Conservation (phyloP, 495 filamentous ascomycete species). For the Penicillium paradoxum region DNA sequence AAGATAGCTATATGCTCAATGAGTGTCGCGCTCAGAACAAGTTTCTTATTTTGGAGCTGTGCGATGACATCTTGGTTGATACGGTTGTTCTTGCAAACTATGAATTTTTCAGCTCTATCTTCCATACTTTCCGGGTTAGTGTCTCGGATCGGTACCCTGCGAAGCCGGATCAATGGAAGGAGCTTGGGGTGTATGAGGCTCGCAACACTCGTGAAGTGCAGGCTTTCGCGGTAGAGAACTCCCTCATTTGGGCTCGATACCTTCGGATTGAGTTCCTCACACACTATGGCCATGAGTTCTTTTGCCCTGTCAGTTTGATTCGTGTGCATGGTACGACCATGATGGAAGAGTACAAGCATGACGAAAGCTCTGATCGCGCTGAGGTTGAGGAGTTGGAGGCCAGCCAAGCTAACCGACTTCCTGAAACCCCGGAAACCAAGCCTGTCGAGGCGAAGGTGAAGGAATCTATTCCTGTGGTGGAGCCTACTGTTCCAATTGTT, state of each 20-base stretch:
- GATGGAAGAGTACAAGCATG: slow-evolving; percentile 84
- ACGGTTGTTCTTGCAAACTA: slow-evolving; percentile 95
- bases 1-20: slow-evolving; percentile 97
- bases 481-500: not conserved
- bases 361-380: slow-evolving; percentile 58
- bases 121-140: slow-evolving; percentile 81
- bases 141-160: slow-evolving; percentile 92
- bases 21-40: slow-evolving; percentile 85
- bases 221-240: slow-evolving; percentile 86
- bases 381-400: slow-evolving; percentile 47
- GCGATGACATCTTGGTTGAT: slow-evolving; percentile 91
- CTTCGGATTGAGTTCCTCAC: slow-evolving; percentile 84
- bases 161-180: slow-evolving; percentile 86
- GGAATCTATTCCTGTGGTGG: not conserved
- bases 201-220: slow-evolving; percentile 90
- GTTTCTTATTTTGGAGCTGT: slow-evolving; percentile 85
- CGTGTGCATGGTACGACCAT: slow-evolving; percentile 94
- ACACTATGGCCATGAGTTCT: slow-evolving; percentile 95
- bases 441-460: slow-evolving; percentile 1
- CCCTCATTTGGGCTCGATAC: slow-evolving; percentile 93
- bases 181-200: slow-evolving; percentile 82
- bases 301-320: slow-evolving; percentile 85
- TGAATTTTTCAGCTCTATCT: slow-evolving; percentile 97
- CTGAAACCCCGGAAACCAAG: slow-evolving; percentile 4
- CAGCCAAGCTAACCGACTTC: slow-evolving; percentile 35